Evolutionary conservation across 768 basidiomycete species (phyloP).

Genomic region (Tulasnella sp.): DNA sequence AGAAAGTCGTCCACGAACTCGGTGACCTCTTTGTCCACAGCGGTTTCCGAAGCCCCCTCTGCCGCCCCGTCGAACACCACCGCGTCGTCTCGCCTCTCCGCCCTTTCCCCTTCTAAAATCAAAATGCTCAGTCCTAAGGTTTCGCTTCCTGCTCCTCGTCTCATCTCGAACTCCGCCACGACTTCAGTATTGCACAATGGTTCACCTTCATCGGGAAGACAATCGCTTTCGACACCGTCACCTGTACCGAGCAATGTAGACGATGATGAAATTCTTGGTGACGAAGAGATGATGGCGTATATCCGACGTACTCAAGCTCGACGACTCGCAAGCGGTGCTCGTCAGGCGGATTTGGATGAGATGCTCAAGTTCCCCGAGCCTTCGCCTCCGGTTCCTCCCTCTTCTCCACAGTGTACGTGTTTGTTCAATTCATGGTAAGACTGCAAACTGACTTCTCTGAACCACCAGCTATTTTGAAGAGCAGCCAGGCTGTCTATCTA

Average conservation of each 20-base stretch:
- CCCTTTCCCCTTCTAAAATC: conserved; percentile 74
- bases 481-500: conserved; percentile 55
- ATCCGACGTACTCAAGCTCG: conserved; percentile 83
- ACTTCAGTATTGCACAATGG: conserved; percentile 21
- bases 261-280: conserved; percentile 79
- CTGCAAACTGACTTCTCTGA: neutral
- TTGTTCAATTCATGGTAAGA: conserved; percentile 9
- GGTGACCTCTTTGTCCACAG: conserved; percentile 38
- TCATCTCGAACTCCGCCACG: conserved; percentile 38
- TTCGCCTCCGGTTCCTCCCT: conserved; percentile 50
- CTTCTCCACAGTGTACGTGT: conserved; percentile 58
- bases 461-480: conserved; percentile 48
- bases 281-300: conserved; percentile 96
- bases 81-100: conserved; percentile 47
- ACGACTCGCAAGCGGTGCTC: conserved; percentile 70
- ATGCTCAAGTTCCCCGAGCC: conserved; percentile 91
- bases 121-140: conserved; percentile 75
- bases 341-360: conserved; percentile 77
- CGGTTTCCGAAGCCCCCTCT: conserved; percentile 32
- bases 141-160: conserved; percentile 44
- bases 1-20: conserved; percentile 79
- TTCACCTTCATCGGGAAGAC: conserved; percentile 53
- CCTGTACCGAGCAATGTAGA: conserved; percentile 66
- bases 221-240: conserved; percentile 74
- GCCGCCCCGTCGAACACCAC: neutral